Evolutionary conservation across 768 basidiomycete genomes (phyloP).

Genomic region (Mycena latifolia): DNA sequence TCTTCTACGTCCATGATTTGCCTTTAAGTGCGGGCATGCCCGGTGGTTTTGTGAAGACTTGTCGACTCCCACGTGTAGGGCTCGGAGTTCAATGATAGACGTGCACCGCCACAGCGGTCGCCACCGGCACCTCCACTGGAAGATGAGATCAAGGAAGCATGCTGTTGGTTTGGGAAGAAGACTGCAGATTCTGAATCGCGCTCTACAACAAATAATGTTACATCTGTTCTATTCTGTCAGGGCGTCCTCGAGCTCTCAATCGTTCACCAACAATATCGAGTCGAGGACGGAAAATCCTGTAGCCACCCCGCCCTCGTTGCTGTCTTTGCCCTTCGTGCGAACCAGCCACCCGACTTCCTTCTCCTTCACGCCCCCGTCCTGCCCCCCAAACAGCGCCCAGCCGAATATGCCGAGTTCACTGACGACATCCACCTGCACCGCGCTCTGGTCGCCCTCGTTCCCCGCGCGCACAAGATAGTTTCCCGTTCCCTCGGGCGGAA

Average conservation of each 20-base stretch:
- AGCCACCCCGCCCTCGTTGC: slow-evolving; percentile 93
- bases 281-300: slow-evolving; percentile 86
- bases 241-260: slow-evolving; percentile 27
- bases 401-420: slow-evolving; percentile 96
- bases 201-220: no score
- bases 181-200: no score
- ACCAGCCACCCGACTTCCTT: slow-evolving; percentile 86
- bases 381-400: slow-evolving; percentile 79
- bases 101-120: no score
- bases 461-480: slow-evolving; percentile 87
- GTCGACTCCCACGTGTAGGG: no score
- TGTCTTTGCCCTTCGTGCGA: slow-evolving; percentile 90
- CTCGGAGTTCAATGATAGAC: no score
- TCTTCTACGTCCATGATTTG: background rate
- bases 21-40: background rate
- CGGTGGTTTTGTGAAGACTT: slow-evolving; percentile 1
- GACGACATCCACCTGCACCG: slow-evolving; percentile 76
- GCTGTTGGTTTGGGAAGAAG: no score
- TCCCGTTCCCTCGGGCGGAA: slow-evolving; percentile 73
- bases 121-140: no score
- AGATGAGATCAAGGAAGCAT: no score
- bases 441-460: slow-evolving; percentile 56
- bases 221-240: background rate
- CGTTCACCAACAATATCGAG: slow-evolving; percentile 71
- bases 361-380: slow-evolving; percentile 61